These are phyloP conservation scores for Otatea glauca DNA, from an alignment of 176 grass and related monocot genomes.

Conservation along the genomic window DNA sequence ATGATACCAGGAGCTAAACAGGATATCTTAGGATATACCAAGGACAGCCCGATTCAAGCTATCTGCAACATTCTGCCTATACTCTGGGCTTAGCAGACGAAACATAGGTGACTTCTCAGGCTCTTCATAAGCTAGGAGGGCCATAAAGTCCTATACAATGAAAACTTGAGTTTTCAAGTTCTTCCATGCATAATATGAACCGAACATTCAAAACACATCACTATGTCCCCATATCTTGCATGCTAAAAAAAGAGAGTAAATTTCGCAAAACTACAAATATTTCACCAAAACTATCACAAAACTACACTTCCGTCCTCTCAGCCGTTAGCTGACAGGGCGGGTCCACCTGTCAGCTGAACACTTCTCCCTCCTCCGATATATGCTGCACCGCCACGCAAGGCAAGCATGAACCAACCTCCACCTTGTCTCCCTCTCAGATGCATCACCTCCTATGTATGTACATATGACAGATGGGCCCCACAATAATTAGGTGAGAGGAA, in stretches of 20 bases:
- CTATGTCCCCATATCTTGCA: neutral
- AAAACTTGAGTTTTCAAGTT: slow-evolving; percentile 27
- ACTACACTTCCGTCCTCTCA: no score
- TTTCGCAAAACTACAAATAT: no score
- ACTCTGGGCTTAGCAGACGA: slow-evolving; percentile 86
- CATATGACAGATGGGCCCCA: no score
- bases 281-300: no score
- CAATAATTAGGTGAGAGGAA: no score
- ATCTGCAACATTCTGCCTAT: slow-evolving; percentile 85
- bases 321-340: no score
- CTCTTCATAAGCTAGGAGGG: slow-evolving; percentile 87
- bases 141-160: slow-evolving; percentile 74
- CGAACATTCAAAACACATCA: slow-evolving; percentile 11
- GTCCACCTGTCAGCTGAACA: no score
- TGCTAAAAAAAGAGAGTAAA: neutral
- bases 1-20: slow-evolving; percentile 15
- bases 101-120: slow-evolving; percentile 99
- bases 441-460: no score
- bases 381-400: no score
- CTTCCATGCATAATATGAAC: slow-evolving; percentile 19
- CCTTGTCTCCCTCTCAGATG: no score
- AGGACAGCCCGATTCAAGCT: slow-evolving; percentile 89
- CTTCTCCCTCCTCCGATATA: no score
- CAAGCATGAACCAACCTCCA: no score
- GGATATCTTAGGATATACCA: slow-evolving; percentile 54